phyloP scores from a whole-genome alignment of 768 basidiomycete genomes.

The Strobilomyces confusus region DNA sequence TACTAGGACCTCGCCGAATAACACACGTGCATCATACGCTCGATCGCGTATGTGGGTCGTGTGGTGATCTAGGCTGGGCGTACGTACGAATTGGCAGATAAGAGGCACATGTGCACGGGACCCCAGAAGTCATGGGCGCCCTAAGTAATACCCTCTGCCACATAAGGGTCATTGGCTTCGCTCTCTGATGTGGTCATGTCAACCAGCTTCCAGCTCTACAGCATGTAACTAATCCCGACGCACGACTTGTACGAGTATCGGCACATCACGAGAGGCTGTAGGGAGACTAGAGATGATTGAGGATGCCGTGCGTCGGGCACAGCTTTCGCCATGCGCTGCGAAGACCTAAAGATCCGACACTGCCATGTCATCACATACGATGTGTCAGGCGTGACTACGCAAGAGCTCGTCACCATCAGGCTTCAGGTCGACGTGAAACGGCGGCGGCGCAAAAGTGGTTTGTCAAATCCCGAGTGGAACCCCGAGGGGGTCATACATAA shows the following conservation, averaged over 20 bases:
- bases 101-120: constrained; percentile 14
- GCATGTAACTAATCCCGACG: neutral
- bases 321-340: neutral
- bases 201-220: constrained; percentile 2
- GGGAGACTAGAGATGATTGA: constrained; percentile 1
- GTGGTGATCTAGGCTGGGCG: constrained; percentile 6
- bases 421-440: neutral
- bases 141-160: constrained; percentile 12
- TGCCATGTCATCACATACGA: neutral
- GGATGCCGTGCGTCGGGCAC: neutral
- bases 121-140: constrained; percentile 15
- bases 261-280: neutral
- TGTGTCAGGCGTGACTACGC: neutral
- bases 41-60: constrained; percentile 1
- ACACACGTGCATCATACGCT: constrained; percentile 9
- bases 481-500: no score
- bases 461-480: neutral
- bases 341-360: neutral
- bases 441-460: neutral
- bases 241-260: neutral
- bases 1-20: neutral
- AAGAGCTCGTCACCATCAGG: no score
- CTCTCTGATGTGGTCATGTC: neutral
- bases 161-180: neutral
- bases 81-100: constrained; percentile 21